Evolutionary conservation across 2,329 filamentous ascomycete genomes (phyloP).

Genomic region (Alternaria hordeiaustralica): DNA sequence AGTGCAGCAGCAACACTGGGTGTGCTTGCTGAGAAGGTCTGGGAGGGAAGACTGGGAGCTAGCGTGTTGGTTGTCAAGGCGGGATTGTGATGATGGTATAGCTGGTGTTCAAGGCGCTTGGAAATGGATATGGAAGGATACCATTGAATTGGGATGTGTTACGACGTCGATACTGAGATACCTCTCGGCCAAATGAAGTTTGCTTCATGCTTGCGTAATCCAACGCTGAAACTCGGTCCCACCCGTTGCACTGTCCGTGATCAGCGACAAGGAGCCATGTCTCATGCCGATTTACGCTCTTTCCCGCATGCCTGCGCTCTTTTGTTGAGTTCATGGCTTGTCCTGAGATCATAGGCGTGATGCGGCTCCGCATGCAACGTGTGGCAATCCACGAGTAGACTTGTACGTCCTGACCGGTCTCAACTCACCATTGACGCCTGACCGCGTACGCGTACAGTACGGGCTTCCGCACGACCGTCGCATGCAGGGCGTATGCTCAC

Average conservation of each 20-base stretch:
- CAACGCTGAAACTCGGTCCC: background rate
- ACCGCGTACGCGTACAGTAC: background rate
- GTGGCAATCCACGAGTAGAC: background rate
- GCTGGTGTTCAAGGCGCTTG: background rate
- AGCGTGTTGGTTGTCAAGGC: conserved; percentile 76
- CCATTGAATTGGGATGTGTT: background rate
- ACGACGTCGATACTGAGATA: background rate
- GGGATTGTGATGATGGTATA: conserved; percentile 11
- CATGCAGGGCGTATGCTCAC: background rate
- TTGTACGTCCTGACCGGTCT: background rate
- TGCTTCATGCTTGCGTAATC: conserved; percentile 2
- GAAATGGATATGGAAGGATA: background rate
- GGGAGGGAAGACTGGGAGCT: conserved; percentile 65
- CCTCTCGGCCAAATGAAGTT: background rate
- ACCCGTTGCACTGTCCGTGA: conserved; percentile 1
- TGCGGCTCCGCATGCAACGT: background rate
- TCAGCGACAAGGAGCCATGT: conserved; percentile 4
- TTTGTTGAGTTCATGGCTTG: background rate
- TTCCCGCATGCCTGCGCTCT: background rate
- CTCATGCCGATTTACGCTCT: background rate
- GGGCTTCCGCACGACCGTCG: background rate
- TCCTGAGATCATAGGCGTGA: background rate
- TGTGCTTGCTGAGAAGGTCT: conserved; percentile 65
- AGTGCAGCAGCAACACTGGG: conserved; percentile 59
- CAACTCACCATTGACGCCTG: background rate